Evolutionary conservation across 495 filamentous ascomycete species (phyloP).

Genomic region (Astrocystis sublimbata): DNA sequence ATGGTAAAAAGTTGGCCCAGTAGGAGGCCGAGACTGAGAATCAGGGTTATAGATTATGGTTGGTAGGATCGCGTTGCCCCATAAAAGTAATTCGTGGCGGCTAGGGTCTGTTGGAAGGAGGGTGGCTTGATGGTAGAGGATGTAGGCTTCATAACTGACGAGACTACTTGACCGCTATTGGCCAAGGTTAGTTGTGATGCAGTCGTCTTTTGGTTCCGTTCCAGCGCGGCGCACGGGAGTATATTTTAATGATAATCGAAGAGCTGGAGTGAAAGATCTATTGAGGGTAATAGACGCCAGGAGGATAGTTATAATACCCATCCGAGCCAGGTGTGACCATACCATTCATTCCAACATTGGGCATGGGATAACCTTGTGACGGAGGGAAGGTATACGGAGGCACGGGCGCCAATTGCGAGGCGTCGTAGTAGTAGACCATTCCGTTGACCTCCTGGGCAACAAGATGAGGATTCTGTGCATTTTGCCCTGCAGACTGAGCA

Average conservation of each 20-base stretch:
- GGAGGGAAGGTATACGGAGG: slow-evolving; percentile 52
- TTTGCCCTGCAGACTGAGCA: slow-evolving; percentile 44
- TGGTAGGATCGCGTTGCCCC: background rate
- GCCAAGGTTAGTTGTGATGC: background rate
- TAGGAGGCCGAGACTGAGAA: background rate
- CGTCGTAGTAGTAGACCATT: slow-evolving; percentile 92
- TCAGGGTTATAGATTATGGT: background rate
- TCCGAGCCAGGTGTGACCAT: slow-evolving; percentile 76
- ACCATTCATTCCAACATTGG: slow-evolving; percentile 69
- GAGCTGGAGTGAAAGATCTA: slow-evolving; percentile 23
- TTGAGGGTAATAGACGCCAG: slow-evolving; percentile 66
- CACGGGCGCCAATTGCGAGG: slow-evolving; percentile 65
- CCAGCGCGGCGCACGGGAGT: background rate
- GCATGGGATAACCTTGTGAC: slow-evolving; percentile 51
- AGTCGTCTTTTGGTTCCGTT: background rate
- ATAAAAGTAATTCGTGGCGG: background rate
- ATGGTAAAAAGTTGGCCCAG: slow-evolving; percentile 16
- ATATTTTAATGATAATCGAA: background rate
- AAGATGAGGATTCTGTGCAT: slow-evolving; percentile 58
- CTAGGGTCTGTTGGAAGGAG: background rate
- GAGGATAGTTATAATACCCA: slow-evolving; percentile 70
- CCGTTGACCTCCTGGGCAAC: slow-evolving; percentile 92
- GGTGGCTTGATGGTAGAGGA: background rate
- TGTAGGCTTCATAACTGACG: background rate
- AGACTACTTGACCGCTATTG: background rate